phyloP scores from a whole-genome alignment of 1,139 yeast species.

The Pichia sp. region DNA sequence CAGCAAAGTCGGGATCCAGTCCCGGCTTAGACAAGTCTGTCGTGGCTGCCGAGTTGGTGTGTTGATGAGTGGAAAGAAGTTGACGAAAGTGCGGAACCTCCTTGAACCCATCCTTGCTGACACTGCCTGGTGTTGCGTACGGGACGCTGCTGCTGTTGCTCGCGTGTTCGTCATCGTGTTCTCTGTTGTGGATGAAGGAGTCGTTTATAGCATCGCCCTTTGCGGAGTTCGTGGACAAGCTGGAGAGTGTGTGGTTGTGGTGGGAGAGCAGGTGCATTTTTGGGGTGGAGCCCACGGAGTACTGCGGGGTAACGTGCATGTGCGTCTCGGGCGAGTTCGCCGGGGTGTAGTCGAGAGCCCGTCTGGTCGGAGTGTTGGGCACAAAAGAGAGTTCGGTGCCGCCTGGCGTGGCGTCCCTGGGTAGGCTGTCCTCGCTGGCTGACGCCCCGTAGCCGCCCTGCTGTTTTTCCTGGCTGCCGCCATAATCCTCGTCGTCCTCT shows the following conservation, averaged over 20 bases:
- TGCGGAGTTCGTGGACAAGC: constrained; percentile 9
- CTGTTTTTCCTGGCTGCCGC: background rate
- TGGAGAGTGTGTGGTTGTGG: constrained; percentile 9
- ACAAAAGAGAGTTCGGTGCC: constrained; percentile 1
- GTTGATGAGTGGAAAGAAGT: constrained; percentile 8
- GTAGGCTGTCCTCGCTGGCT: background rate
- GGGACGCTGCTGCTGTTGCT: background rate
- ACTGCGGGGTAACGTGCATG: constrained; percentile 7
- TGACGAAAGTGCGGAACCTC: background rate
- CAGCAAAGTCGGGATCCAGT: background rate
- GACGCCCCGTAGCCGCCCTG: background rate
- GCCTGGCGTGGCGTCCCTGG: background rate
- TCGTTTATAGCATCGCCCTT: constrained; percentile 3
- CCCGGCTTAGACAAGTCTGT: background rate
- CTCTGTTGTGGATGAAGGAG: constrained; percentile 3
- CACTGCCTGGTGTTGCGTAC: too few species aligned
- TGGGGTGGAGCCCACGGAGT: constrained; percentile 14
- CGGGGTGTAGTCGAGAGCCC: constrained; percentile 14
- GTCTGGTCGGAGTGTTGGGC: constrained; percentile 18
- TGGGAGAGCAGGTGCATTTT: background rate
- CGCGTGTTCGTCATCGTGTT: background rate
- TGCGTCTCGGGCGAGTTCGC: constrained; percentile 13
- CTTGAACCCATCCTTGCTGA: background rate
- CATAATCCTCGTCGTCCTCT: constrained; percentile 5
- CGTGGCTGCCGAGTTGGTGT: constrained; percentile 12